Evolutionary conservation across 2,329 filamentous ascomycete species (phyloP), one percentile per base, ranked within the genome.

Genomic region (Mycosphaerella sp.): DNA sequence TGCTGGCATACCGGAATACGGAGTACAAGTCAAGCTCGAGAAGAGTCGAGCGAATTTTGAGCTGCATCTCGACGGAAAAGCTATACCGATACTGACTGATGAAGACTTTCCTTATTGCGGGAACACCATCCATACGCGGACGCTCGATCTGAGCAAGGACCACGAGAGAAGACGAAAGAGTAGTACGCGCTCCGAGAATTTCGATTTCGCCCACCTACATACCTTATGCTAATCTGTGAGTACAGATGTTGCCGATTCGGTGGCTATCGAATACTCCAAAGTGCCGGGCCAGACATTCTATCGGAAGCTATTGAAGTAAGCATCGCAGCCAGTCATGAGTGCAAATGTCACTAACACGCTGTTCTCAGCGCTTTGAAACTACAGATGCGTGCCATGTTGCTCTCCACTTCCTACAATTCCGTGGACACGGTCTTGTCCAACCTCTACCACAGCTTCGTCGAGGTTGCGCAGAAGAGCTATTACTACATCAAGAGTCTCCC

Each of bases 1-100:
- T 63, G 70, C 72, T 1, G 92, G 91, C 1, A 70, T 93, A 36
- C 81, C 85, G 0, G 80, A 84, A 34, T 97, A 95, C 66, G 93
- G 93, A 3, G 85, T 96, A 3, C 70, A 76, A 4, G 84, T 96
- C 51, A 92, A 86, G 66, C 75, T 80, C 0, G 74, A 78, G 45
- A 98, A 98, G 74, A 93, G 85, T 38, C 75, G 95, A 52, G 81
- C 85, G 51, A 98, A 95, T 69, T 97, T 97, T 67, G 80, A 86
- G 17, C 74, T 86, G 45, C 67, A 66, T 0, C 72, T 90, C 40
- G 71, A 78, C 31, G 82, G 78, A 0, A 66, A 68, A 6, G 69
- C 73, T 31, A 77, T 87, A 39, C 73, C 76, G 3, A 81, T 39
- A 63, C 23, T 40, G 9, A 73, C 56, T 68, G 1, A 64, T n/a